Base-by-base conservation (phyloP, 2,329 filamentous ascomycete genomes). In the Pseudofabraea citricarpa region DNA sequence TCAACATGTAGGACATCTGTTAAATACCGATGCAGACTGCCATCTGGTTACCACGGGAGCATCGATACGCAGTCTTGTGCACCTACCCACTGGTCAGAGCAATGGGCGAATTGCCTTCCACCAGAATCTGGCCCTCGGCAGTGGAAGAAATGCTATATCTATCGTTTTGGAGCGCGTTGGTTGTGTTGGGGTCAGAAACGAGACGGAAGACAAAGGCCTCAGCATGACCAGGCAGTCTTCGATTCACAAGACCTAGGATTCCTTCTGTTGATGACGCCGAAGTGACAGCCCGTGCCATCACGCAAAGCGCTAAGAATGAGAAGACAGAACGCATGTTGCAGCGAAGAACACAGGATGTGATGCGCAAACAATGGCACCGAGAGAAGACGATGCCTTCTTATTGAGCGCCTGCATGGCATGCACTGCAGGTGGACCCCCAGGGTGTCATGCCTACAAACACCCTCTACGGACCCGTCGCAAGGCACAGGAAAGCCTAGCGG, bases 1-100 rank as follows among this genome's bases (percentile, higher is more conserved):
- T 73, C 71, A 2, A 68, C 65, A 52, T 71, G 61, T 3, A 60
- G 59, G 15, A 65, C 50, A 47, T 69, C 65, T 12, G 59, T 60
- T 10, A 72, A 54, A 49, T 73, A 69, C 35, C 63, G 65, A 52
- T 64, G 64, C 3, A 71, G 59, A 23, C 67, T 66, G 37, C 2
- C 2, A 22, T 40, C 7, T 18, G 13, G 7, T 8, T 21, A 13
- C 19, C 33, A 35, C 8, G 44, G 23, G 18, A 4, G n/a, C 6
- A 12, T 6, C 15, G n/a, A n/a, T n/a, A 13, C 12, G 8, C 10
- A 26, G n/a, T 22, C 20, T 19, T 12, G 9, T 18, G 4, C 20
- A 32, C 53, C 32, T 53, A 65, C 64, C 63, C 63, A 6, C 54
- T 56, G 3, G 60, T 54, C 15, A 66, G 44, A 4, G 63, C 64